Evolutionary conservation across 441 rosid genomes (phyloP).

Genomic region (Arabidopsis lyrata): DNA sequence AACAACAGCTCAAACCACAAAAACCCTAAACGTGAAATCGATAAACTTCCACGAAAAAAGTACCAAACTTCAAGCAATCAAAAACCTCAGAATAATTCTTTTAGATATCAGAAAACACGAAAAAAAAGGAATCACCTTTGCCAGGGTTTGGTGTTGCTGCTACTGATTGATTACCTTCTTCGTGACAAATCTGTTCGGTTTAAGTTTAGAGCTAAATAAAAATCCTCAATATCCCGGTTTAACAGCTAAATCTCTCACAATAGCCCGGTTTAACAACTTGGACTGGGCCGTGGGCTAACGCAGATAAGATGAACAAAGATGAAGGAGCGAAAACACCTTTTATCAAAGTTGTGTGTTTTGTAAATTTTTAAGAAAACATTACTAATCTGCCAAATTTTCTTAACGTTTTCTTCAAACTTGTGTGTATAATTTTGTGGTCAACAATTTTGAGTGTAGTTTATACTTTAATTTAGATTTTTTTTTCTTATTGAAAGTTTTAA

Average conservation of each 20-base stretch:
- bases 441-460: background rate
- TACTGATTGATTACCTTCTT: conserved; percentile 10
- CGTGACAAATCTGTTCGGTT: conserved; percentile 4
- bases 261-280: background rate
- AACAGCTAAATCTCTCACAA: background rate
- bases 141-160: background rate
- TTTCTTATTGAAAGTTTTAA: no score
- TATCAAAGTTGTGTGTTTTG: no score
- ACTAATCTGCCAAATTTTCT: no score
- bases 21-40: conserved; percentile 16
- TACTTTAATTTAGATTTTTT: no score
- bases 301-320: background rate
- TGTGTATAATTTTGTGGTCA: background rate
- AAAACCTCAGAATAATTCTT: background rate
- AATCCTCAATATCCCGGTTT: background rate
- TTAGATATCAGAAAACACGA: background rate
- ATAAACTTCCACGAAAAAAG: background rate
- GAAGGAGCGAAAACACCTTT: no score
- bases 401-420: background rate
- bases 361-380: no score
- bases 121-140: conserved; percentile 20
- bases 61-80: background rate
- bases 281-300: conserved; percentile 17
- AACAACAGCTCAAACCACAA: conserved; percentile 8
- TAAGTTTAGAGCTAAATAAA: background rate